Evolutionary conservation across 768 basidiomycete species (phyloP), one percentile per base, ranked within the genome.

Genomic region (Tephrocybe rancida): DNA sequence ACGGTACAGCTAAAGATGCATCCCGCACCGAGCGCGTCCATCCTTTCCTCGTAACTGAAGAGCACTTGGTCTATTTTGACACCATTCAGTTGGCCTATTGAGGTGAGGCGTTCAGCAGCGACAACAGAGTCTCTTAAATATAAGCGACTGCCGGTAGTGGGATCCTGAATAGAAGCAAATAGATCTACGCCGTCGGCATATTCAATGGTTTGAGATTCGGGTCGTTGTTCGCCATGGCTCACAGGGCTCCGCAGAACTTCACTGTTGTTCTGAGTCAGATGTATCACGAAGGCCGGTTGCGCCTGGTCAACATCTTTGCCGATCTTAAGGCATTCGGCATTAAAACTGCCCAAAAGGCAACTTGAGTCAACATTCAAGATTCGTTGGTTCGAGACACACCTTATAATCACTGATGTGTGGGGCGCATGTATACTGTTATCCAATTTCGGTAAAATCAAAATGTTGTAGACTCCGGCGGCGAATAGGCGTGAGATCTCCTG

Each of bases 401-500:
- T 76, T 61, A 92, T 77, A 9, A 92, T 78, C 25, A 86, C 68
- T 6, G 80, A 76, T 6, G 77, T 80, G 26, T 75, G 75, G 5
- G 85, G 82, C 24, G 88, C 48, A 43, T 84, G 84, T 10, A 87
- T 58, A 62, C 87, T 86, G 63, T 87, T 83, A 5, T 75, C 67
- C 1, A 77, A 74, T 59, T 82, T 82, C 1, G 83, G 85, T 25
- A 80, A 71, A 27, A 92, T 72, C 27, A 91, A 68, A 9, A 91
- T 70, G 63, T 92, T 92, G 57, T 74, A 77, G 9, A 74, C 75
- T 3, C 88, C 89, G 24, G 65, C 61, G 22, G 71, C 65, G 53
- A 90, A 88, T 42, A 70, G 70, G 19, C 70, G 73, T 38, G 79
- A 74, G 22, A 81, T 67, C 6, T 82, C 77, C 61, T 74, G 70